phyloP scores from a whole-genome alignment of 331 rosid genomes.

The Telfairia occidentalis region DNA sequence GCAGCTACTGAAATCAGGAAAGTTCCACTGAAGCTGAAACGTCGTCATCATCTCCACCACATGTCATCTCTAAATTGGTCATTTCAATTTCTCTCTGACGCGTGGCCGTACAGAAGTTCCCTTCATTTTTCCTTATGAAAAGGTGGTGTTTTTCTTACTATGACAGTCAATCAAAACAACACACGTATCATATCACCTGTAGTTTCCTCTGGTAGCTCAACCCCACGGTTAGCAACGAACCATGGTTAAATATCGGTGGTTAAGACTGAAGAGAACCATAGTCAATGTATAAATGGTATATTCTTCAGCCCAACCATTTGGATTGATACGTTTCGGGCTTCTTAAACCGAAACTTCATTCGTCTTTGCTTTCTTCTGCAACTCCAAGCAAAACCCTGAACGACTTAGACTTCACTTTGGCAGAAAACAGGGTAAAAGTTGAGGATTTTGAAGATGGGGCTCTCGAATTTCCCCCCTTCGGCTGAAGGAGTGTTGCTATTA shows the following conservation, averaged over 20 bases:
- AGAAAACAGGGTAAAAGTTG: neutral
- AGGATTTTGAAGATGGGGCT: constrained; percentile 45
- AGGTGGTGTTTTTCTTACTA: neutral
- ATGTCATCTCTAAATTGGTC: neutral
- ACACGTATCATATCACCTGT: neutral
- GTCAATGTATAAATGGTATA: constrained; percentile 1
- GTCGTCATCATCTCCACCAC: constrained; percentile 4
- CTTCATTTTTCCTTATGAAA: neutral
- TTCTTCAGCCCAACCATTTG: neutral
- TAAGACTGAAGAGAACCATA: neutral
- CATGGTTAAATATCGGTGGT: constrained; percentile 1
- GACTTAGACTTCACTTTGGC: neutral
- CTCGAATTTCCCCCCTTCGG: constrained; percentile 37
- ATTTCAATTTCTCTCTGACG: neutral
- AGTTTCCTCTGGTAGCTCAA: neutral
- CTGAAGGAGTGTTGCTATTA: constrained; percentile 54
- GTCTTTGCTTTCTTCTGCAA: neutral
- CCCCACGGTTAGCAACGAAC: neutral
- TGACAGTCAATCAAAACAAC: neutral
- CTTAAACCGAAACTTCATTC: neutral
- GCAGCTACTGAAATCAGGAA: constrained; percentile 1
- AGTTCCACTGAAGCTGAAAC: neutral
- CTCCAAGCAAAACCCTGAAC: neutral
- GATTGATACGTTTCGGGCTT: neutral
- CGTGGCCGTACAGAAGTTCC: neutral